Evolutionary conservation across 2,329 filamentous ascomycete species (phyloP), one percentile per base, ranked within the genome.

Genomic region (Kalmusia sp.): DNA sequence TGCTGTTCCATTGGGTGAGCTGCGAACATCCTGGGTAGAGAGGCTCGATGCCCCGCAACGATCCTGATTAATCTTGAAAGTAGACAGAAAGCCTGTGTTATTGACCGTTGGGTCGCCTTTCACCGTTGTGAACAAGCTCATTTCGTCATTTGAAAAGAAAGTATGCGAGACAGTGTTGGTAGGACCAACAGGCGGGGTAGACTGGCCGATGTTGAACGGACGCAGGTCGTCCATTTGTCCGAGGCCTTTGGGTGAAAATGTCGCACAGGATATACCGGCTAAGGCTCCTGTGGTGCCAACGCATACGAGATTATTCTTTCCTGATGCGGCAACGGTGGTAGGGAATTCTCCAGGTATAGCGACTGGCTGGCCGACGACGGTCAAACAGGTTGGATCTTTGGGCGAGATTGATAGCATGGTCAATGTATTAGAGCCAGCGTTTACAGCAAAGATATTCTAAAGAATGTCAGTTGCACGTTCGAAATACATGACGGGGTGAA

Each of bases 141-240:
- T 72, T 55, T 84, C 78, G 47, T 88, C 84, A 0, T 69, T 68
- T 1, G 82, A 84, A 71, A 87, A 88, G 65, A 87, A 83, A 0
- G 80, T 76, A 6, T 88, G 84, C 0, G 85, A 86, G 2, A 87
- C 77, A 0, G 82, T 86, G 67, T 86, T 86, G 2, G 74, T 69
- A 0, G 85, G 84, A 0, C 85, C 86, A 0, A 74, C 67, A 0
- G 86, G 84, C 0, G 86, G 86, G 0, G 82, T 87, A 0, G 78
- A 79, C 63, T 88, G 86, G 1, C 72, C 69, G 1, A 88, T 62
- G 11, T 80, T 75, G 52, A 87, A 80, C 2, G 59, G 44, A 6
- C 72, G 63, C 9, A 76, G 57, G 7, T 38, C 47, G 45, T 75
- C 71, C 66, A 76, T 72, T n/a, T 57, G 21, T 4, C 63, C 62